Evolutionary conservation across 768 basidiomycete species (phyloP).

Genomic region (Termitomyces sp.): DNA sequence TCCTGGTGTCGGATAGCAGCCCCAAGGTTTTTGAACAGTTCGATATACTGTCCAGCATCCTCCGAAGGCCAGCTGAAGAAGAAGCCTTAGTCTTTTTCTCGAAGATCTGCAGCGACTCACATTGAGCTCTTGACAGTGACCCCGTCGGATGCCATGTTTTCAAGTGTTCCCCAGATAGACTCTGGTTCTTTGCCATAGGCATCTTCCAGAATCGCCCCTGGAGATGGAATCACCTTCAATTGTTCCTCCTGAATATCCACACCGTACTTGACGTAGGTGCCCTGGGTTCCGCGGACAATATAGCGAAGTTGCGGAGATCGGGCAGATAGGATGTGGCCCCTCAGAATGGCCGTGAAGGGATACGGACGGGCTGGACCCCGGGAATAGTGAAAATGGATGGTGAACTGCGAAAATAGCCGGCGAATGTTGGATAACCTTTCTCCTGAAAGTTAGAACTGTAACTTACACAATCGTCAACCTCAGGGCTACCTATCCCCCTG

Average conservation of each 20-base stretch:
- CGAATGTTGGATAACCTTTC: not conserved
- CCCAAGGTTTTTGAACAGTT: constrained; percentile 63
- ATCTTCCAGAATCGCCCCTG: constrained; percentile 36
- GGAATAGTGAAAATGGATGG: constrained; percentile 47
- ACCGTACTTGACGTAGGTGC: constrained; percentile 71
- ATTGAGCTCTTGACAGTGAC: constrained; percentile 29
- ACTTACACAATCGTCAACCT: constrained; percentile 64
- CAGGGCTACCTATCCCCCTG: constrained; percentile 55
- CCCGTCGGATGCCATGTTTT: constrained; percentile 47
- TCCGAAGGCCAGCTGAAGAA: constrained; percentile 56
- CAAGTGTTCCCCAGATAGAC: constrained; percentile 55
- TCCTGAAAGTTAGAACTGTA: not conserved
- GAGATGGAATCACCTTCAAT: constrained; percentile 49
- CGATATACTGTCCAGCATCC: constrained; percentile 52
- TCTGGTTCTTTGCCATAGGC: constrained; percentile 60
- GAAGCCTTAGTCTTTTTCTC: not conserved
- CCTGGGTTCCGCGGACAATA: constrained; percentile 64
- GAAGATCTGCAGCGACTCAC: constrained; percentile 18
- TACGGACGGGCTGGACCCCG: constrained; percentile 32
- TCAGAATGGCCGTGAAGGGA: constrained; percentile 62
- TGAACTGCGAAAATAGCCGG: constrained; percentile 33
- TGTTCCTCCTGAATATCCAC: constrained; percentile 79
- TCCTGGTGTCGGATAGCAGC: constrained; percentile 51
- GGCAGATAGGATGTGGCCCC: constrained; percentile 66
- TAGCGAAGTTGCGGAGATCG: constrained; percentile 65